Conservation (phyloP, 768 basidiomycete species). For the Suillus ampliporus region DNA sequence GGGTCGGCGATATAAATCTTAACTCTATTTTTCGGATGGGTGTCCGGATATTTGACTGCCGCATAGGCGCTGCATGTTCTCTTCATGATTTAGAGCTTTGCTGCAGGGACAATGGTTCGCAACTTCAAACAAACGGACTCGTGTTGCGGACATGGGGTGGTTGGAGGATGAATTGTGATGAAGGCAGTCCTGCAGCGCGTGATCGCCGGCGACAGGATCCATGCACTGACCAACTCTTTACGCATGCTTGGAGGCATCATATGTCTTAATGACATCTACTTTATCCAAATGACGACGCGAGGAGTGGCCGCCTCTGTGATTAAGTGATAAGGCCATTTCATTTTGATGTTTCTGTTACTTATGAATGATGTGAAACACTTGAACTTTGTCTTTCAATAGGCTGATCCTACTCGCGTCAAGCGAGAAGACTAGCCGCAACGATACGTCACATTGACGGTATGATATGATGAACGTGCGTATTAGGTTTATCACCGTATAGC, state of each 20-base stretch:
- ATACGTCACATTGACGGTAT: neutral
- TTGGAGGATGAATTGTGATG: constrained; percentile 8
- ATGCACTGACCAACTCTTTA: constrained; percentile 5
- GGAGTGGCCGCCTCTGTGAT: constrained; percentile 9
- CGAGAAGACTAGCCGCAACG: neutral
- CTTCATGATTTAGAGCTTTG: neutral
- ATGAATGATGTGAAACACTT: constrained; percentile 2
- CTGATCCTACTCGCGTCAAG: neutral
- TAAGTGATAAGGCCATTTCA: constrained; percentile 5
- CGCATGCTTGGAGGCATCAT: constrained; percentile 10
- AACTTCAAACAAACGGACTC: neutral
- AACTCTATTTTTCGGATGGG: constrained; percentile 8
- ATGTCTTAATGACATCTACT: constrained; percentile 8
- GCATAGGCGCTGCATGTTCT: neutral
- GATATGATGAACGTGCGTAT: constrained; percentile 1
- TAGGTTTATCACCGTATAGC: constrained; percentile 9
- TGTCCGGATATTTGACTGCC: constrained; percentile 7
- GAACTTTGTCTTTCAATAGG: constrained; percentile 10
- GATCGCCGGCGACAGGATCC: neutral
- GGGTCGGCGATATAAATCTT: constrained; percentile 6
- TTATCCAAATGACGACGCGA: constrained; percentile 12
- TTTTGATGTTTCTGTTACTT: neutral
- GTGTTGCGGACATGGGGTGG: constrained; percentile 9
- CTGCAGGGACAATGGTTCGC: constrained; percentile 4
- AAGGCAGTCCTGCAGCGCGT: neutral